Evolutionary conservation across 257 asterid genomes (phyloP).

Genomic region (Solanum bukasovii): DNA sequence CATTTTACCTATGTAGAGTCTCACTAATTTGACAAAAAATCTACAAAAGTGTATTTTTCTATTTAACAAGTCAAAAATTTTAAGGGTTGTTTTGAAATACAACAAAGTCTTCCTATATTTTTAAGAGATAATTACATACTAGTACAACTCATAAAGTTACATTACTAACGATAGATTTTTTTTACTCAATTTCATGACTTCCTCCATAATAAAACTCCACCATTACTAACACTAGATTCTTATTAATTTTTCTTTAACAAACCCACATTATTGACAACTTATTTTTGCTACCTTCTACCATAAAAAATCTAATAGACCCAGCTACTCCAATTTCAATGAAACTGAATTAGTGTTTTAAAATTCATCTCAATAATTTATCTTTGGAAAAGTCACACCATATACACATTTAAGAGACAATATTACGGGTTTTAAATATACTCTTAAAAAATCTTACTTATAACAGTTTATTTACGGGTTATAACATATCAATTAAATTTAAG

Average conservation of each 20-base stretch:
- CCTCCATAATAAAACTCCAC: background rate
- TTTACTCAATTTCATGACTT: background rate
- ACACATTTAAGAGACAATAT: too few relatives aligned
- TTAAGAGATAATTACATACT: background rate
- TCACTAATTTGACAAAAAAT: background rate
- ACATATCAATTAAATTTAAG: too few relatives aligned
- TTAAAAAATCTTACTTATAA: too few relatives aligned
- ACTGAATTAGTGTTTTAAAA: too few relatives aligned
- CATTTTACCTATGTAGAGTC: background rate
- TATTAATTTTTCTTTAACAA: background rate
- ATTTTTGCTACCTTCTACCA: background rate
- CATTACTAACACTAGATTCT: background rate
- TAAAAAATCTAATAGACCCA: background rate
- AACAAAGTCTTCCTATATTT: background rate
- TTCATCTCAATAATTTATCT: background rate
- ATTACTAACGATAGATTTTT: background rate
- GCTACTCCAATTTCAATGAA: background rate
- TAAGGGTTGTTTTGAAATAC: background rate
- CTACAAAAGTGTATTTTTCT: background rate
- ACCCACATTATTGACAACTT: background rate
- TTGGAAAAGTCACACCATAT: background rate
- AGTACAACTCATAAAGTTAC: background rate
- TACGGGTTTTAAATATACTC: too few relatives aligned
- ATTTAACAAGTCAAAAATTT: background rate
- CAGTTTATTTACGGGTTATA: too few relatives aligned